phyloP scores from a whole-genome alignment of 306 rosid species.

The Hylodesmum podocarpum region DNA sequence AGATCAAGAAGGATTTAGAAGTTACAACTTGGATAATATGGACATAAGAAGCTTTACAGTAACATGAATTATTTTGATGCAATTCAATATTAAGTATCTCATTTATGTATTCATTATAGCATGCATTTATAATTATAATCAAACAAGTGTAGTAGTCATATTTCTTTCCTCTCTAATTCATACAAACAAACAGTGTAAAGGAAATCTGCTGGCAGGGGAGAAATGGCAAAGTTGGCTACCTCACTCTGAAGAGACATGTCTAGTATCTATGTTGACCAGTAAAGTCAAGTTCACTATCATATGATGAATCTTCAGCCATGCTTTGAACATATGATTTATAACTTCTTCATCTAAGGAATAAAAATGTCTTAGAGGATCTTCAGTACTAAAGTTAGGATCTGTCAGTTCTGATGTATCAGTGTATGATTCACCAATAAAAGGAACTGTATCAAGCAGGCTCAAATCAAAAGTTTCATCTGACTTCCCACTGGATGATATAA shows the following conservation, averaged over 20 bases:
- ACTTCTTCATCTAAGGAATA: conserved; percentile 47
- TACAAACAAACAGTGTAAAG: not conserved
- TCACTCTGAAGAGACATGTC: conserved; percentile 49
- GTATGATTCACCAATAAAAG: conserved; percentile 39
- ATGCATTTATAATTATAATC: not conserved
- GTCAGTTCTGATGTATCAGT: conserved; percentile 34
- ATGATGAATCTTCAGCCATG: conserved; percentile 66
- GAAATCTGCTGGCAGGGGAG: not conserved
- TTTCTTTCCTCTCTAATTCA: not conserved
- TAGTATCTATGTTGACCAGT: conserved; percentile 40
- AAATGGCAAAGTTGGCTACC: conserved; percentile 42
- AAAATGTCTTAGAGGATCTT: conserved; percentile 47
- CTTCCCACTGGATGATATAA: conserved; percentile 45
- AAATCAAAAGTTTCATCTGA: conserved; percentile 40
- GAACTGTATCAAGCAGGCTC: conserved; percentile 38
- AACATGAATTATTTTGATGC: conserved; percentile 17
- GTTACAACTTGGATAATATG: not conserved
- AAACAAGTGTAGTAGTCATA: conserved; percentile 9
- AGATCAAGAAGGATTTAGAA: conserved; percentile 15
- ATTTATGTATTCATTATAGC: not conserved
- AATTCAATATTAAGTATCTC: conserved; percentile 21
- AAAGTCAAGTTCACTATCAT: conserved; percentile 58
- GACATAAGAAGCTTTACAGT: conserved; percentile 18
- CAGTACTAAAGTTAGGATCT: conserved; percentile 38
- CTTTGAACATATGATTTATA: conserved; percentile 49